These are phyloP conservation scores for Castanospermum australe DNA, from an alignment of 306 rosid species.

Conservation along the genomic window DNA sequence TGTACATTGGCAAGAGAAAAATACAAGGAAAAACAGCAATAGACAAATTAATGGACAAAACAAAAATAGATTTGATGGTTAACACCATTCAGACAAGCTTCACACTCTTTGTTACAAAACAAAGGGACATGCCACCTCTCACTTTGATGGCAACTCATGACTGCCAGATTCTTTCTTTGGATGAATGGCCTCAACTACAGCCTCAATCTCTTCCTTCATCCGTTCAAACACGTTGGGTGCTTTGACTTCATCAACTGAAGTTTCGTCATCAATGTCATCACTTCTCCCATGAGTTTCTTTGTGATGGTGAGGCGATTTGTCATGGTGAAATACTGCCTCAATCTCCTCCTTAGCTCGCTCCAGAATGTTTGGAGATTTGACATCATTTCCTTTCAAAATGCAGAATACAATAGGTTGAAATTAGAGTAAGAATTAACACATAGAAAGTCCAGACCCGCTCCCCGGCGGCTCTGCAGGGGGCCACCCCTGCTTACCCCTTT, in stretches of 20 bases:
- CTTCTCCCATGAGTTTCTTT: constrained; percentile 80
- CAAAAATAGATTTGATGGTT: not conserved
- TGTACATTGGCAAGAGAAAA: constrained; percentile 39
- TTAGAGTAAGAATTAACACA: not conserved
- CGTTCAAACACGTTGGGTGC: constrained; percentile 50
- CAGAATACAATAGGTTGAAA: not conserved
- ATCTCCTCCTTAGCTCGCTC: constrained; percentile 68
- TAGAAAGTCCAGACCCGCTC: too few relatives aligned
- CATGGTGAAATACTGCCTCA: constrained; percentile 47
- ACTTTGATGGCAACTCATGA: constrained; percentile 46
- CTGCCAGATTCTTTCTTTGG: constrained; percentile 55
- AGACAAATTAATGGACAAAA: not conserved
- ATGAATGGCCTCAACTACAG: constrained; percentile 56
- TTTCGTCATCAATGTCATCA: constrained; percentile 60
- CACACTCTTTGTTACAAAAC: constrained; percentile 20
- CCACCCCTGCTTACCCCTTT: too few relatives aligned
- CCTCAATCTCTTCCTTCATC: constrained; percentile 64
- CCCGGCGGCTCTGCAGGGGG: too few relatives aligned
- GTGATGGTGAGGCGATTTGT: constrained; percentile 46
- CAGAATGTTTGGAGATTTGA: constrained; percentile 52
- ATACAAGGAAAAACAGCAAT: constrained; percentile 30
- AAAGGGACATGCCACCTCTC: constrained; percentile 20
- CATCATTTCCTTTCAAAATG: constrained; percentile 39
- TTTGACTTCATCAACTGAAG: constrained; percentile 39
- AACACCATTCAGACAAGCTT: not conserved